Evolutionary conservation across 371 early-diverging fungal species (phyloP).

Genomic region (Mitosporidium daphniae): DNA sequence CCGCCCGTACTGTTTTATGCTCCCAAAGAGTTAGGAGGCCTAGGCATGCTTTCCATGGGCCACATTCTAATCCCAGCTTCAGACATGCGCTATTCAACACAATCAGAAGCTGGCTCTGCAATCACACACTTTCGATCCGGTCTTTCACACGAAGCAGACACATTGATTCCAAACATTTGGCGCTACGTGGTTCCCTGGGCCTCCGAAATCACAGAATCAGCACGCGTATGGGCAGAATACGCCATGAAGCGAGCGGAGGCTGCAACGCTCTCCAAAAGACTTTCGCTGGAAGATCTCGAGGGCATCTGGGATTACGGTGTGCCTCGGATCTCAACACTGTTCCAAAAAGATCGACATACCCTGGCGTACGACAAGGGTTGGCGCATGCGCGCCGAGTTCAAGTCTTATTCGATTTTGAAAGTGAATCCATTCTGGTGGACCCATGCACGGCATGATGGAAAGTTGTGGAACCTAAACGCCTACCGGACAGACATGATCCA

Average conservation of each 20-base stretch:
- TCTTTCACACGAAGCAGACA: conserved; percentile 82
- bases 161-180: conserved; percentile 76
- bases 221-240: conserved; percentile 92
- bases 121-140: conserved; percentile 90
- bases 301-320: conserved; percentile 93
- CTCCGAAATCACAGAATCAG: conserved; percentile 81
- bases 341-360: conserved; percentile 65
- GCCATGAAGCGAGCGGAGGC: conserved; percentile 82
- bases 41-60: conserved; percentile 94
- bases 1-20: conserved; percentile 71
- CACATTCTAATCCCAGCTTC: conserved; percentile 81
- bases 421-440: conserved; percentile 89
- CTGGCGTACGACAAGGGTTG: conserved; percentile 93
- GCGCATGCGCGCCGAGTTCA: conserved; percentile 79
- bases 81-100: conserved; percentile 72
- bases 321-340: conserved; percentile 82
- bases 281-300: conserved; percentile 77
- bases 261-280: conserved; percentile 54
- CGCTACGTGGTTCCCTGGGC: conserved; percentile 92
- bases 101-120: conserved; percentile 65
- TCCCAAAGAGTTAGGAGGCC: conserved; percentile 79
- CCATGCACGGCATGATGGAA: conserved; percentile 54
- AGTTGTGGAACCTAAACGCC: conserved; percentile 72
- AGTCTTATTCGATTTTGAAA: conserved; percentile 69
- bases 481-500: conserved; percentile 93